Conservation (phyloP, 2,329 filamentous ascomycete genomes). For the Colletotrichum coccodes region DNA sequence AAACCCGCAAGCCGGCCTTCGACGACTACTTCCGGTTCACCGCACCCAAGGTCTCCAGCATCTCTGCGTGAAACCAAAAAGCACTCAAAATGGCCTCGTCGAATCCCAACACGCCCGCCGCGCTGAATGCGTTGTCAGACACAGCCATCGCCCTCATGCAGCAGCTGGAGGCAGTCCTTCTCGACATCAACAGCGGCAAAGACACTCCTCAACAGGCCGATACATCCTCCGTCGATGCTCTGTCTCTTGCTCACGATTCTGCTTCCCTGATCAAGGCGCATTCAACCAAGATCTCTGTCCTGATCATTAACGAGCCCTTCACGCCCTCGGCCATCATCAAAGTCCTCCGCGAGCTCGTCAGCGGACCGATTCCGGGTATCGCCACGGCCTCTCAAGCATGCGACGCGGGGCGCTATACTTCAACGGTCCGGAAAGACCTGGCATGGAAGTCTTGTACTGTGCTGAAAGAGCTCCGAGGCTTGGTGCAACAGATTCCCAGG, state of each 20-base stretch:
- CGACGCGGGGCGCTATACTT: constrained; percentile 69
- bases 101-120: constrained; percentile 42
- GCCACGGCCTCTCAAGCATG: constrained; percentile 77
- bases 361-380: constrained; percentile 78
- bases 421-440: constrained; percentile 71
- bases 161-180: constrained; percentile 54
- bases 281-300: constrained; percentile 85
- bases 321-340: constrained; percentile 79
- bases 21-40: not conserved
- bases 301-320: constrained; percentile 88
- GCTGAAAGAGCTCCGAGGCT: constrained; percentile 68
- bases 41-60: not conserved
- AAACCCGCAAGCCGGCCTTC: not conserved
- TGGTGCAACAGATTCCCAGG: constrained; percentile 69
- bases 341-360: constrained; percentile 78
- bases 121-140: constrained; percentile 50
- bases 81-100: constrained; percentile 11
- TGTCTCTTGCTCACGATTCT: constrained; percentile 77
- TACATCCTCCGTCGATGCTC: constrained; percentile 59
- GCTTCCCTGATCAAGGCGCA: constrained; percentile 82
- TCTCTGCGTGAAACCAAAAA: not conserved
- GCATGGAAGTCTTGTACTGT: constrained; percentile 67
- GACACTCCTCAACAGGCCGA: constrained; percentile 27
- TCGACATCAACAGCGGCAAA: constrained; percentile 48
- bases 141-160: constrained; percentile 50